phyloP scores from a whole-genome alignment of 1,284 basidiomycete species.

The Cystobasidium pallidum region DNA sequence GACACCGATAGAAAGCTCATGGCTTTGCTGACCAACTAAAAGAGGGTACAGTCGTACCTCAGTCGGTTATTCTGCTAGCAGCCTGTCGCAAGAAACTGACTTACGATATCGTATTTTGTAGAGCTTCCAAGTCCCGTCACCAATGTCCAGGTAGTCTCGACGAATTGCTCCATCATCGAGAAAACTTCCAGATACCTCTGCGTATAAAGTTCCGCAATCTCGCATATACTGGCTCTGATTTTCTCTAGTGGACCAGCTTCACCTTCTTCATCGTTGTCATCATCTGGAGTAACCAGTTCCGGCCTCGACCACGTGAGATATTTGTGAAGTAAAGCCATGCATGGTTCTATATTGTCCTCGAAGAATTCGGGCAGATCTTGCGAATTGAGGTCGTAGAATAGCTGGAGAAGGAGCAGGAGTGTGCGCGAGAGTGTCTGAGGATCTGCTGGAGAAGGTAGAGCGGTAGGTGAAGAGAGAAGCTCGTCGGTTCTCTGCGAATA shows the following conservation, averaged over 20 bases:
- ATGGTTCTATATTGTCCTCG: constrained; percentile 82
- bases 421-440: constrained; percentile 67
- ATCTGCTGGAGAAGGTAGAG: constrained; percentile 53
- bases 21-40: constrained; percentile 83
- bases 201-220: constrained; percentile 90
- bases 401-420: constrained; percentile 77
- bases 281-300: constrained; percentile 59
- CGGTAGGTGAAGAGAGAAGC: constrained; percentile 57
- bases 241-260: constrained; percentile 80
- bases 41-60: neutral
- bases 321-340: constrained; percentile 76
- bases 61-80: neutral
- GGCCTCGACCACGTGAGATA: constrained; percentile 78
- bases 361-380: constrained; percentile 94
- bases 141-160: constrained; percentile 89
- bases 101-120: constrained; percentile 77
- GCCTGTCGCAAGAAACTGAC: constrained; percentile 50
- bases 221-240: constrained; percentile 86
- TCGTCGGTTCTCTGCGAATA: constrained; percentile 58
- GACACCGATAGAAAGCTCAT: constrained; percentile 90
- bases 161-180: constrained; percentile 76
- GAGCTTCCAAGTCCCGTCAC: constrained; percentile 72
- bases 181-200: constrained; percentile 90
- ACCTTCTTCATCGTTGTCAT: constrained; percentile 73
- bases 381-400: constrained; percentile 91